Conservation (phyloP, 306 rosid genomes). For the Corylus heterophylla region DNA sequence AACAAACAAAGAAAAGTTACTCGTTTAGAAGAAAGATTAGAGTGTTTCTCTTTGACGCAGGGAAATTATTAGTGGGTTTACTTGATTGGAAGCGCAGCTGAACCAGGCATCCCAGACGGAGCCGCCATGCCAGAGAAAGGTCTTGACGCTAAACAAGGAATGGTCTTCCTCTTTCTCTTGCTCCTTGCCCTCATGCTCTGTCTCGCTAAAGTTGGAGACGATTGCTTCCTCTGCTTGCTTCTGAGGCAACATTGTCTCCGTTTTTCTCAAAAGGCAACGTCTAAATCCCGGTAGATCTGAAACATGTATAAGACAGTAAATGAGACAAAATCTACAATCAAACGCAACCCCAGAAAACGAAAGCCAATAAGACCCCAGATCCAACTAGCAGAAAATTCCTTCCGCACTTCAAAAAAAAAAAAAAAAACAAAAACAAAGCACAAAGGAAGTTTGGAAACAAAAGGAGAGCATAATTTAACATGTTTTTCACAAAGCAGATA, state of each 20-base stretch:
- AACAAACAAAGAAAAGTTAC: background rate
- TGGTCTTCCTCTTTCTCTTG: conserved; percentile 40
- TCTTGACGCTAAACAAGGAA: conserved; percentile 58
- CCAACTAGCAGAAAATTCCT: conserved; percentile 37
- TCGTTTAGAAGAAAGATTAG: background rate
- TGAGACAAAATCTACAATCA: conserved; percentile 47
- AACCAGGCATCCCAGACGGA: conserved; percentile 99
- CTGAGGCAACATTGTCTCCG: conserved; percentile 70
- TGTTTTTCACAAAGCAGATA: conserved; percentile 18
- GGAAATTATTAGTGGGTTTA: conserved; percentile 19
- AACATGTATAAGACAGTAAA: conserved; percentile 44
- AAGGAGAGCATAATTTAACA: conserved; percentile 8
- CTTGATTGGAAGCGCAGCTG: conserved; percentile 99
- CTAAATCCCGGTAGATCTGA: conserved; percentile 59
- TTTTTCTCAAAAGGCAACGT: conserved; percentile 29
- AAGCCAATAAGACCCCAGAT: conserved; percentile 50
- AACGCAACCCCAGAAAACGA: conserved; percentile 59
- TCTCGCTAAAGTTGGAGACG: conserved; percentile 61
- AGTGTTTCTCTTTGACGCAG: no score
- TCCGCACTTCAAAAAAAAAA: background rate
- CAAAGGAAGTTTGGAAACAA: background rate
- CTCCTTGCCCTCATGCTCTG: conserved; percentile 51
- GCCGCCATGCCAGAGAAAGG: conserved; percentile 93
- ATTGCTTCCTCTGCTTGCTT: conserved; percentile 93
- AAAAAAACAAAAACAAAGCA: background rate